phyloP scores from a whole-genome alignment of 768 basidiomycete genomes.

The Lactarius hengduanensis region DNA sequence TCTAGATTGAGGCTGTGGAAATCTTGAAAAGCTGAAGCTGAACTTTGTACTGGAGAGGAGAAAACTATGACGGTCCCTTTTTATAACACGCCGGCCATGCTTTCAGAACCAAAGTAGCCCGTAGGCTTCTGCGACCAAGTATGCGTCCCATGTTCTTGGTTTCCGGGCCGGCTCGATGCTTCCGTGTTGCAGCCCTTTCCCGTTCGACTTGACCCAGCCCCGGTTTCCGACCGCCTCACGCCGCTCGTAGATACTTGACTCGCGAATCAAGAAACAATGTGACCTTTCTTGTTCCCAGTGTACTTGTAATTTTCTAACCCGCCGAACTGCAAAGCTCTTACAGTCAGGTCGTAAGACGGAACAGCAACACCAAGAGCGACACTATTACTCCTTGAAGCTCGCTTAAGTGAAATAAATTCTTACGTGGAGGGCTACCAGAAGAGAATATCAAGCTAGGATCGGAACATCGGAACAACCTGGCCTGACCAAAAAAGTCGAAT shows the following conservation, averaged over 20 bases:
- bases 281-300: neutral
- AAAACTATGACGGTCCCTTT: neutral
- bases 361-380: neutral
- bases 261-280: neutral
- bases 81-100: constrained; percentile 9
- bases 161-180: neutral
- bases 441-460: neutral
- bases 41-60: constrained; percentile 8
- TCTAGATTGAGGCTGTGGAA: neutral
- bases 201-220: neutral
- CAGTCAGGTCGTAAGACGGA: neutral
- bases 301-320: neutral
- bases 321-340: neutral
- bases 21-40: constrained; percentile 10
- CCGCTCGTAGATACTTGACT: neutral
- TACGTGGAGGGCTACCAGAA: constrained; percentile 10
- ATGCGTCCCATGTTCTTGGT: neutral
- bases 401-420: neutral
- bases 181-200: too few relatives aligned
- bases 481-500: neutral
- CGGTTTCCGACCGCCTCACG: neutral
- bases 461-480: neutral
- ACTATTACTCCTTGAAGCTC: neutral
- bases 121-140: neutral
- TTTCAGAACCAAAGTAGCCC: neutral